Base-by-base conservation (phyloP, 1,284 basidiomycete genomes). In the Ceratobasidium sp. region DNA sequence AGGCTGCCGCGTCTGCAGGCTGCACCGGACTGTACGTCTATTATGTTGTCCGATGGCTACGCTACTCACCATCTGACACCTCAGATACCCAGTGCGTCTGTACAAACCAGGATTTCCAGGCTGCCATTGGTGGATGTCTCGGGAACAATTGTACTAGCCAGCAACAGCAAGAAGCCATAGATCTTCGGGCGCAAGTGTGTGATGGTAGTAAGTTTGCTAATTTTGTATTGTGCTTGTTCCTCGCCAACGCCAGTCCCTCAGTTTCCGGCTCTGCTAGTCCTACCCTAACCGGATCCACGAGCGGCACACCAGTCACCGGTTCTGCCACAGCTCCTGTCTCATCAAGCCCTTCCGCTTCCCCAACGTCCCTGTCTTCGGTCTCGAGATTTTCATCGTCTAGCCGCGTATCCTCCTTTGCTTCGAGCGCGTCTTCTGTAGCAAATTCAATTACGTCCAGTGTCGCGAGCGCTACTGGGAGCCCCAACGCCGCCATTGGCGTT, bases 1-100 rank as follows among this genome's bases (percentile, higher is more conserved):
- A 67, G 21, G 32, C 64, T 57, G 64, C 64, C 10, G 12, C 5
- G 6, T 36, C 50, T 12, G 64, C 64, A 16, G 48, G 64, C 1
- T 59, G 57, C 21, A 21, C 34, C n/a, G n/a, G 48, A 3, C 23
- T 52, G 48, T 52, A 52, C 23, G 48, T 52, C n/a, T n/a, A n/a
- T n/a, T n/a, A n/a, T n/a, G n/a, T 52, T 39, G n/a, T n/a, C n/a
- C n/a, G n/a, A n/a, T n/a, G 14, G 48, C 16, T 23, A 52, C 16
- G 23, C 5, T 3, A 55, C 12, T 14, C 3, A 26, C 23, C 3
- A 2, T 4, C 6, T 18, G 50, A 45, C 28, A 23, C 60, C 28
- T n/a, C n/a, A n/a, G 60, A 62, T 28, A 26, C 36, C 26, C 5
- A 12, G 10, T 62, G 60, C 43, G 18, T 48, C 16, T 62, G 60